phyloP scores from a whole-genome alignment of 441 rosid genomes.

The Cnidoscolus chayamansa region DNA sequence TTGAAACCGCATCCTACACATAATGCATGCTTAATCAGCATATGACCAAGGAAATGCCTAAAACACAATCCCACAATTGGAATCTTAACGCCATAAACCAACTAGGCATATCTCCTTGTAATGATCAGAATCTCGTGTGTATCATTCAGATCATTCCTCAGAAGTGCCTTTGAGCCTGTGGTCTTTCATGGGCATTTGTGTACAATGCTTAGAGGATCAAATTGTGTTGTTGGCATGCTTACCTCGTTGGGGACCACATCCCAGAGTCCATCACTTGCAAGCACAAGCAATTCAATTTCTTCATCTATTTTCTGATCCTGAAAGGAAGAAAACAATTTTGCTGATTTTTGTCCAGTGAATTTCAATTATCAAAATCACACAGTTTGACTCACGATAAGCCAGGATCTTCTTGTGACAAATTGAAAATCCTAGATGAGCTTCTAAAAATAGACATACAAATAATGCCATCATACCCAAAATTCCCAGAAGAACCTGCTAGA shows the following conservation, averaged over 20 bases:
- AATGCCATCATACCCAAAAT: not conserved
- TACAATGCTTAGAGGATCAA: not conserved
- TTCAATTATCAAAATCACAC: not conserved
- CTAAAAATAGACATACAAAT: not conserved
- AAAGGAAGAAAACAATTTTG: constrained; percentile 7
- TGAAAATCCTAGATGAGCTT: not conserved
- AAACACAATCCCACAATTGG: not conserved
- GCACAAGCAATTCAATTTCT: constrained; percentile 76
- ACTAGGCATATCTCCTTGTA: not conserved
- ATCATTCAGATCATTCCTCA: not conserved
- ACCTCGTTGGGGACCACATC: constrained; percentile 96
- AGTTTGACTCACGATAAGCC: not conserved
- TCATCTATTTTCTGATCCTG: constrained; percentile 78
- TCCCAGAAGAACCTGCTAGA: not conserved
- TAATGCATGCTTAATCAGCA: not conserved
- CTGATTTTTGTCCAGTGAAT: constrained; percentile 15
- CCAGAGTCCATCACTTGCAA: constrained; percentile 98
- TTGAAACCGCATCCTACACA: constrained; percentile 76
- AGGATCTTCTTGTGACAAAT: not conserved
- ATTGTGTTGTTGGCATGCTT: constrained; percentile 5
- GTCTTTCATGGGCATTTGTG: too few relatives aligned
- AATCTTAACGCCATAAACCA: not conserved
- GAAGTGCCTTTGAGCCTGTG: not conserved
- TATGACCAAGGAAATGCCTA: not conserved
- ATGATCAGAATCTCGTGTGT: not conserved